Evolutionary conservation across 2,329 filamentous ascomycete species (phyloP), one percentile per base, ranked within the genome.

Genomic region (Scedosporium boydii): DNA sequence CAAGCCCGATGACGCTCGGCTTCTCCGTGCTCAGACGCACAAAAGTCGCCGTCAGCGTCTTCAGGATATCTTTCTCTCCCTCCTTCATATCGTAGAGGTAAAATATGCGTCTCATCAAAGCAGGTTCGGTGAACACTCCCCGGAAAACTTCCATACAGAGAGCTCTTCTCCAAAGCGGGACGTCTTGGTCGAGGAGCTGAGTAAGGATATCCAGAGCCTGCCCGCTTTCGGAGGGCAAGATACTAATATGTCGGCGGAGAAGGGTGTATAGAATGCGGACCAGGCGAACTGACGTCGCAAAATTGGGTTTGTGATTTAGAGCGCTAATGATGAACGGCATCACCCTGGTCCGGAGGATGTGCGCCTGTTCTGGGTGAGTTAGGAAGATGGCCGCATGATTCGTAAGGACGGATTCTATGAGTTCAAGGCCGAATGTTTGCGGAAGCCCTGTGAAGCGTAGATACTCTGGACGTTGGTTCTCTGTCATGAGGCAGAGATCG

Each of bases 21-120:
- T 92, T 96, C 71, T 99, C 95, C 0, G 92, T 92, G 62, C 93
- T 93, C 7, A 98, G 78, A 14, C 92, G 86, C n/a, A 98, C 95
- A 70, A 99, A 93, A 0, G 89, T 88, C 9, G 91, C 90, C 65
- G 95, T 88, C 64, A 97, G 80, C 63, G 92, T 89, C 68, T 90
- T 88, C 23, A 99, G 77, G 21, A 98, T 85, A 59, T 87, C 81
- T 68, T 88, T 93, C 68, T 88, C 85, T 3, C 84, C 87, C 53
- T 90, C 81, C 59, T 84, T 78, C 14, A 84, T 82, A 70, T 99
- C 93, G 68, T 91, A 98, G 16, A 89, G 79, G 6, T 85, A 81
- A 70, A 91, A 98, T 2, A 96, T 90, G 44, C 88, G 86, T 51
- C 95, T 81, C 1, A 97, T 80, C 23, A 96, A 80, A 10, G 82